These are phyloP conservation scores for Entamoeba invadens DNA, from an alignment of 208 protist genomes.

Conservation along the genomic window DNA sequence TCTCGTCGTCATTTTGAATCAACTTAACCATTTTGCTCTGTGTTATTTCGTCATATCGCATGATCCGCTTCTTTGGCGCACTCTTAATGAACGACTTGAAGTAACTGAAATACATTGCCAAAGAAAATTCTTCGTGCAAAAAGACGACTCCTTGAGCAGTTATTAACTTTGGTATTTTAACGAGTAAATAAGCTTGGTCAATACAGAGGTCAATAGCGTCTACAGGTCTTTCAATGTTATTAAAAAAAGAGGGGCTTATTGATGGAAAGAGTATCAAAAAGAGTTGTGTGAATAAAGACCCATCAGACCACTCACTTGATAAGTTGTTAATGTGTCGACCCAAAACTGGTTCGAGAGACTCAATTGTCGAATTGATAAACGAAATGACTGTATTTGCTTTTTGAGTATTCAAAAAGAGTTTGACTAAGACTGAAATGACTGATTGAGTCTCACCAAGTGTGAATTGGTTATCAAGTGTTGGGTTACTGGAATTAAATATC, in stretches of 20 bases:
- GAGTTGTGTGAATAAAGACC: background rate
- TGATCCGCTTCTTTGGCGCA: background rate
- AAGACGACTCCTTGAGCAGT: background rate
- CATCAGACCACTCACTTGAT: background rate
- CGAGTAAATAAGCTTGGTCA: background rate
- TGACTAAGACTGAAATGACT: background rate
- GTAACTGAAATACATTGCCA: background rate
- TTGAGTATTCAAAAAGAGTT: background rate
- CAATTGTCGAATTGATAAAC: background rate
- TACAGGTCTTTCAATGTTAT: background rate
- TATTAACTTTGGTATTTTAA: background rate
- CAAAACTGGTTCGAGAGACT: background rate
- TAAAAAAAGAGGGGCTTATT: background rate
- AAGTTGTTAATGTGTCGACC: background rate
- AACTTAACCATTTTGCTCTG: background rate
- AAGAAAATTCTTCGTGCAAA: background rate
- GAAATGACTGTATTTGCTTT: too few relatives aligned
- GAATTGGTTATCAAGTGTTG: too few relatives aligned
- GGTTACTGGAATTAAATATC: too few relatives aligned
- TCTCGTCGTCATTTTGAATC: background rate
- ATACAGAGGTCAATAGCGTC: background rate
- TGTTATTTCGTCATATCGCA: background rate
- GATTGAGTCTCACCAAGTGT: background rate
- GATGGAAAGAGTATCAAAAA: background rate
- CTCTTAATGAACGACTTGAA: background rate